Conservation (phyloP, 805 yeast species). For the Yamadazyma akitaensis region DNA sequence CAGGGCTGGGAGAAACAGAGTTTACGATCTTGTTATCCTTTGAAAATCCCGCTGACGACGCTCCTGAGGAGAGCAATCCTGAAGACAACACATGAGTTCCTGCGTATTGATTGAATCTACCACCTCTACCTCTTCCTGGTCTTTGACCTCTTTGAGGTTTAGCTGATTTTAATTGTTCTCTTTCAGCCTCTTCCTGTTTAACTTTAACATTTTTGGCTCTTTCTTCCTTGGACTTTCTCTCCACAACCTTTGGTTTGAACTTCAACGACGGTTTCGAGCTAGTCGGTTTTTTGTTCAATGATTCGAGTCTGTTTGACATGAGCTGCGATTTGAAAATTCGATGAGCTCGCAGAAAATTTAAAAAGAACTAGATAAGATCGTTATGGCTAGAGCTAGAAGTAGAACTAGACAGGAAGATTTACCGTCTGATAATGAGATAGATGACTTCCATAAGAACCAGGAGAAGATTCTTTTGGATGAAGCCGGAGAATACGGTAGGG, state of each 20-base stretch:
- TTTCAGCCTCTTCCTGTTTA: conserved; percentile 30
- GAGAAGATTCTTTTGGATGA: conserved; percentile 56
- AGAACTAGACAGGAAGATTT: conserved; percentile 13
- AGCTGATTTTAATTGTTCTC: conserved; percentile 6
- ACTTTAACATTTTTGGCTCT: conserved; percentile 63
- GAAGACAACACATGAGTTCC: conserved; percentile 65
- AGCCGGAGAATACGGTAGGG: conserved; percentile 46
- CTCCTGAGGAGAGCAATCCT: conserved; percentile 72
- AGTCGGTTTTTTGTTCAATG: conserved; percentile 30
- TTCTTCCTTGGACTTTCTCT: conserved; percentile 79
- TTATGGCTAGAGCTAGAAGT: conserved; percentile 18
- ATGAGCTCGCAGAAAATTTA: conserved; percentile 6
- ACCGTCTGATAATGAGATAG: conserved; percentile 62
- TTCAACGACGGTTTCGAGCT: conserved; percentile 53
- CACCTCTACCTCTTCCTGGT: conserved; percentile 35
- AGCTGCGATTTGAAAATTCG: background rate
- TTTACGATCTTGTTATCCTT: conserved; percentile 27
- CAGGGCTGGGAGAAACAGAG: conserved; percentile 36
- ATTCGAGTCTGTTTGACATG: conserved; percentile 43
- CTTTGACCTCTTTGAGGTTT: conserved; percentile 24
- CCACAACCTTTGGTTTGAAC: conserved; percentile 85
- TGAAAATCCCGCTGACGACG: conserved; percentile 28
- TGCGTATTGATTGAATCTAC: conserved; percentile 29
- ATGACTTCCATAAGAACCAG: conserved; percentile 57
- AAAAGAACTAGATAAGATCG: background rate